Conservation (phyloP, 139 green algal species). For the Picochlorum sp. region DNA sequence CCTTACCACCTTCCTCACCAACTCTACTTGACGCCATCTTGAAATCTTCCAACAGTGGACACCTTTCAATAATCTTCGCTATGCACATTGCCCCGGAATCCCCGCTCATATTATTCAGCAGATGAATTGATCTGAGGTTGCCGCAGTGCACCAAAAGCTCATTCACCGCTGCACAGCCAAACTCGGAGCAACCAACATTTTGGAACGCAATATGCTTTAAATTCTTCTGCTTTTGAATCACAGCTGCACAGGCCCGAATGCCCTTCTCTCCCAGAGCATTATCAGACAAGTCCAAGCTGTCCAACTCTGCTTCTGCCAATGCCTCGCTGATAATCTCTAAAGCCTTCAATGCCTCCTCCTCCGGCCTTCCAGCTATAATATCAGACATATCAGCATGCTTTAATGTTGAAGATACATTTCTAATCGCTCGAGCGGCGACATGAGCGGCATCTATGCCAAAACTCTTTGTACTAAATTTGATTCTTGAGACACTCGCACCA, state of each 20-base stretch:
- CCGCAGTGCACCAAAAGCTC: constrained; percentile 52
- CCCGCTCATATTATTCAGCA: constrained; percentile 96
- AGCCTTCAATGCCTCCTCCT: constrained; percentile 73
- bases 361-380: constrained; percentile 78
- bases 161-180: constrained; percentile 68
- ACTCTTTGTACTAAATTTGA: constrained; percentile 84
- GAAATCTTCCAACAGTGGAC: constrained; percentile 75
- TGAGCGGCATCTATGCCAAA: constrained; percentile 72
- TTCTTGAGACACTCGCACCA: constrained; percentile 47
- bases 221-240: constrained; percentile 42
- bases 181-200: constrained; percentile 81
- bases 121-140: constrained; percentile 53
- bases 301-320: constrained; percentile 38
- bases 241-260: constrained; percentile 61
- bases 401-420: constrained; percentile 42
- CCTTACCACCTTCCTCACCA: constrained; percentile 53
- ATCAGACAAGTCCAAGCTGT: constrained; percentile 73
- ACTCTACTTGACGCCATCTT: constrained; percentile 67
- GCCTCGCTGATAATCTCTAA: constrained; percentile 59
- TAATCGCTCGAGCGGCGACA: constrained; percentile 66
- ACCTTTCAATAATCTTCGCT: constrained; percentile 49
- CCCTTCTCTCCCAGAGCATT: constrained; percentile 94
- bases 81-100: constrained; percentile 51
- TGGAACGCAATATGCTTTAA: constrained; percentile 58
- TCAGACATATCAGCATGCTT: constrained; percentile 76